Percentiles rank a stretch among this genome's conserved stretches.
phyloP scores from a whole-genome alignment of 2,329 filamentous ascomycete species.

The Sporothrix brunneoviolacea region DNA sequence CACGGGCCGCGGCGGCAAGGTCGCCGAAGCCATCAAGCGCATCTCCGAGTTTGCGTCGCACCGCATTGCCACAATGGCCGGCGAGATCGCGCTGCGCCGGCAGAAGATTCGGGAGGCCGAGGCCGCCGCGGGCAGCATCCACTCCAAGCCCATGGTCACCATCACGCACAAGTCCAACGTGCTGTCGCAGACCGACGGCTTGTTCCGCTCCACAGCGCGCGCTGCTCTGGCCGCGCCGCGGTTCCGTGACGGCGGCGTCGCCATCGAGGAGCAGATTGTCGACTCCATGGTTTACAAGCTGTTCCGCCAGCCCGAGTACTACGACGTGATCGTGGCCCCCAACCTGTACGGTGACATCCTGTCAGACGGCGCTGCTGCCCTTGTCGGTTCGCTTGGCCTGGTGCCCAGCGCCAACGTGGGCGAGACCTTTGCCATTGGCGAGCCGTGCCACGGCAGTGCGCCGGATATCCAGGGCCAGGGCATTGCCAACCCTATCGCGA shows the following conservation, averaged over 20 bases:
- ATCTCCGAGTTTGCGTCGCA: conserved; percentile 80
- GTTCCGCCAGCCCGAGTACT: conserved; percentile 88
- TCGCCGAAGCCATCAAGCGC: conserved; percentile 96
- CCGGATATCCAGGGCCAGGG: conserved; percentile 90
- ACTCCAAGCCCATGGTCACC: conserved; percentile 70
- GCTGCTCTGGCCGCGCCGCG: conserved; percentile 59
- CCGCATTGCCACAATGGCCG: conserved; percentile 88
- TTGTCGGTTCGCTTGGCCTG: conserved; percentile 85
- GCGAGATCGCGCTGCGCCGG: conserved; percentile 83
- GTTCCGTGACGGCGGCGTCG: conserved; percentile 50
- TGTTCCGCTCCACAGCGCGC: conserved; percentile 79
- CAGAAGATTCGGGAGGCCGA: conserved; percentile 65
- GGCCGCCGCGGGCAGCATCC: conserved; percentile 52
- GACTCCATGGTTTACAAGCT: conserved; percentile 99
- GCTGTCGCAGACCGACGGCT: conserved; percentile 87
- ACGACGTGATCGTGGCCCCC: conserved; percentile 96
- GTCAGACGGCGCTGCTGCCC: conserved; percentile 87
- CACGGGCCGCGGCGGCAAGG: conserved; percentile 63
- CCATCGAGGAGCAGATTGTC: conserved; percentile 94
- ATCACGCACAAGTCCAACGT: conserved; percentile 99
- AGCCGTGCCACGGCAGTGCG: conserved; percentile 94
- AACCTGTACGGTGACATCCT: conserved; percentile 98
- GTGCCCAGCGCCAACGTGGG: conserved; percentile 95
- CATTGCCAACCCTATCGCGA: conserved; percentile 95
- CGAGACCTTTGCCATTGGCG: conserved; percentile 88